Evolutionary conservation across 805 yeast species (phyloP), one percentile per base, ranked within the genome.

Genomic region (Teunomyces kruisii): DNA sequence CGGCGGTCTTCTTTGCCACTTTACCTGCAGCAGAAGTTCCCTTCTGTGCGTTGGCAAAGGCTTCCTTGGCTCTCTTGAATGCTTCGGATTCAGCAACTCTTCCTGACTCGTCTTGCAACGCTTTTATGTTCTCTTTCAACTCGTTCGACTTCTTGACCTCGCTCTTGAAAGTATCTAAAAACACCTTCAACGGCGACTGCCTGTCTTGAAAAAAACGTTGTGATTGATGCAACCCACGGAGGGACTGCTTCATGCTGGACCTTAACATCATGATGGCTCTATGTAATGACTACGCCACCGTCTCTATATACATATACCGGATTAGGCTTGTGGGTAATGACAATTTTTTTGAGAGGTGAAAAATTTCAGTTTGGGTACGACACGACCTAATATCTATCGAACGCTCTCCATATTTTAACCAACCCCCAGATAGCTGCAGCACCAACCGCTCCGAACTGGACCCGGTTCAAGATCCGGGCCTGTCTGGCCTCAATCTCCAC

Each of bases 21-120:
- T 86, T 80, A 6, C 82, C 80, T n/a, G 82, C 76, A 31, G 86
- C 86, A 14, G 88, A 76, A 14, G 78, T 67, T 10, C 81, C 78
- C 60, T 80, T 83, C 58, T 87, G 94, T 2, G 98, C 97, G 44
- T 75, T 78, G 45, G 86, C 86, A 56, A 85, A 89, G 0, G 99
- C 99, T 49, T 90, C 97, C 61, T 86, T 85, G 28, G 99, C 99
- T 58, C 79, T 81, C 64, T 85, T 88, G 72, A 88, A 91, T 2
- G 98, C 96, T 44, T 90, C 97, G 40, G 94, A 84, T 56, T 94
- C 98, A 27, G 96, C 88, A 64, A 94, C 78, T 57, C 90, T 82
- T 32, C 96, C 98, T 3, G 97, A 88, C 54, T 95, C 98, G 68
- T 91, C 97, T 63, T 89, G 96, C 44, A 94, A 76, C 12, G 96